phyloP scores from a whole-genome alignment of 2,329 filamentous ascomycete species.

The Fusarium azukiicola region DNA sequence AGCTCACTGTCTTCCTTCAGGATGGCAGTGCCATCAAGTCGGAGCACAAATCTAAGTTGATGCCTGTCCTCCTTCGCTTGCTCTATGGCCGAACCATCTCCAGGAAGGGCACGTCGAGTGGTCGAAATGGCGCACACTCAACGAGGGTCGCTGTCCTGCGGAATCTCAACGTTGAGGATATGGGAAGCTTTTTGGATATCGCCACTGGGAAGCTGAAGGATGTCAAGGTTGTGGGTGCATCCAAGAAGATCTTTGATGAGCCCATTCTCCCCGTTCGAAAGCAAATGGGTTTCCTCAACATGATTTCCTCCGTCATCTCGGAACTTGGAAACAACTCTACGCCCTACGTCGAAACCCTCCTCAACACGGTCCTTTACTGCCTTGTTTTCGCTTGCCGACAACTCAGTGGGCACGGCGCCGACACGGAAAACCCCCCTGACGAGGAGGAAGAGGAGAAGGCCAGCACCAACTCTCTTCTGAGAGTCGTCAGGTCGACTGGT shows the following conservation, averaged over 20 bases:
- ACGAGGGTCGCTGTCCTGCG: slow-evolving; percentile 91
- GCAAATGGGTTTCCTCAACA: slow-evolving; percentile 94
- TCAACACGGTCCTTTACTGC: slow-evolving; percentile 91
- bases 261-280: slow-evolving; percentile 85
- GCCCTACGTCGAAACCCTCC: slow-evolving; percentile 83
- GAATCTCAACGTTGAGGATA: slow-evolving; percentile 86
- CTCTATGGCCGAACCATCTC: slow-evolving; percentile 95
- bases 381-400: slow-evolving; percentile 85
- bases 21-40: slow-evolving; percentile 86
- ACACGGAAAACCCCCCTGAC: slow-evolving; percentile 61
- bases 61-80: slow-evolving; percentile 92
- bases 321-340: slow-evolving; percentile 88
- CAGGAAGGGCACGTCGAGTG: slow-evolving; percentile 87
- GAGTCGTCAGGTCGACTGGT: slow-evolving; percentile 84
- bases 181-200: slow-evolving; percentile 91
- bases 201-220: slow-evolving; percentile 86
- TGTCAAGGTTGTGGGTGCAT: slow-evolving; percentile 77
- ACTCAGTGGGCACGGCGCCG: slow-evolving; percentile 67
- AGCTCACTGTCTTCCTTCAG: slow-evolving; percentile 93
- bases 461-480: slow-evolving; percentile 79
- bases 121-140: slow-evolving; percentile 89
- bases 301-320: slow-evolving; percentile 92
- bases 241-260: slow-evolving; percentile 74
- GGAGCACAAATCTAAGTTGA: slow-evolving; percentile 86
- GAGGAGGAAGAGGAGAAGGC: slow-evolving; percentile 68